A percentile compares a stretch with the other conserved stretches of the same genome.
Evolutionary conservation across 2,329 filamentous ascomycete genomes (phyloP).

Genomic region (Cladosporium velox): DNA sequence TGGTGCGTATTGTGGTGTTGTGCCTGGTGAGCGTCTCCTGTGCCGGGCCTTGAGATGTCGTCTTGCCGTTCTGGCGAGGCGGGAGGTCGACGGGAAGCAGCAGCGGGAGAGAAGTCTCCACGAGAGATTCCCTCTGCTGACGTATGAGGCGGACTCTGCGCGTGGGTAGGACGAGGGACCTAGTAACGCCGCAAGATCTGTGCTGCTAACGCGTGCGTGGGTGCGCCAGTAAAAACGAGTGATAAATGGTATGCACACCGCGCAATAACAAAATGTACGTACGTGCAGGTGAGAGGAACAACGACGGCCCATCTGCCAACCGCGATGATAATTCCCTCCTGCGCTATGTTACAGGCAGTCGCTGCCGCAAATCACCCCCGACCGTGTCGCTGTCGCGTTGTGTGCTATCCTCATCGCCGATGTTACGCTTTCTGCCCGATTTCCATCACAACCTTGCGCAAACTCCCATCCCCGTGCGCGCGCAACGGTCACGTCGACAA

Average conservation of each 20-base stretch:
- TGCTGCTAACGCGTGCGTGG: background rate
- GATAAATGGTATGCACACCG: no score
- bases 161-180: background rate
- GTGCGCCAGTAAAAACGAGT: no score
- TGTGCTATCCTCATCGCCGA: background rate
- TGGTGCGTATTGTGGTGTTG: background rate
- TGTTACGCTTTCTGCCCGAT: background rate
- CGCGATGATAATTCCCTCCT: background rate
- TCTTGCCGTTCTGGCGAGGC: background rate
- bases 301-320: background rate
- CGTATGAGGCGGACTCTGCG: background rate
- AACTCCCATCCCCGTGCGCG: background rate
- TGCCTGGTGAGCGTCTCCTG: conserved; percentile 4
- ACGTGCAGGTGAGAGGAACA: background rate
- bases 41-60: background rate
- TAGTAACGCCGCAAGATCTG: background rate
- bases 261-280: background rate
- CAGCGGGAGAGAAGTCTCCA: conserved; percentile 13
- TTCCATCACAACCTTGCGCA: background rate
- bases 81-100: background rate
- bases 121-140: background rate
- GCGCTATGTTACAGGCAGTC: background rate
- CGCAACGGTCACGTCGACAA: background rate
- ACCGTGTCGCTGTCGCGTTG: conserved; percentile 10
- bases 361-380: background rate